phyloP scores from a whole-genome alignment of 177 flowering plant species.

The Tripterygium wilfordii region DNA sequence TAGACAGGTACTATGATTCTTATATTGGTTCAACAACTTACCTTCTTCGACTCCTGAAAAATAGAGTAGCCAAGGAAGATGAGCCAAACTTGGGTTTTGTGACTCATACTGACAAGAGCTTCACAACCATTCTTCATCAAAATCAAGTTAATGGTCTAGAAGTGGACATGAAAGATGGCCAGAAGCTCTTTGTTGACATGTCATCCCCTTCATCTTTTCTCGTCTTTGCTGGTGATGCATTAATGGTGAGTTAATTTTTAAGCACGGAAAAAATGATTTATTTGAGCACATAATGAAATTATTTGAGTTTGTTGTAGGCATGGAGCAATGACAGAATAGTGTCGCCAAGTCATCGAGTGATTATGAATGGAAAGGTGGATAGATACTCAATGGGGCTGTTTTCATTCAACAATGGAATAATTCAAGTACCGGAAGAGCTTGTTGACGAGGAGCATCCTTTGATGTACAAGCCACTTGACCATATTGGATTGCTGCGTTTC shows the following conservation, averaged over 20 bases:
- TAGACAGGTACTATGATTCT: conserved; percentile 25
- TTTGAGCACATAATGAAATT: neutral
- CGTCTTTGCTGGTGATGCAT: conserved; percentile 23
- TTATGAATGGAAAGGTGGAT: conserved; percentile 17
- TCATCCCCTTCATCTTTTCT: conserved; percentile 22
- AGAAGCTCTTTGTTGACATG: conserved; percentile 13
- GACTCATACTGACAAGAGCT: conserved; percentile 33
- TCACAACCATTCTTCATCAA: conserved; percentile 28
- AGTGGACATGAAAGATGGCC: conserved; percentile 22
- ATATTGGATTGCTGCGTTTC: conserved; percentile 8
- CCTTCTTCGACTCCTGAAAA: conserved; percentile 32
- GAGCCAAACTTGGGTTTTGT: conserved; percentile 20
- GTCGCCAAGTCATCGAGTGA: conserved; percentile 15
- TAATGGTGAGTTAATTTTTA: conserved; percentile 11
- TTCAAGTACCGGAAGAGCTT: conserved; percentile 1
- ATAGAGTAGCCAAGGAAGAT: conserved; percentile 10
- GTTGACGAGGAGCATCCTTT: conserved; percentile 1
- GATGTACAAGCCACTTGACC: neutral
- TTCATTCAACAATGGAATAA: conserved; percentile 1
- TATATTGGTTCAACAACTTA: conserved; percentile 26
- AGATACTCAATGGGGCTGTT: conserved; percentile 3
- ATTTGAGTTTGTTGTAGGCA: conserved; percentile 14
- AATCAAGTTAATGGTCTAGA: conserved; percentile 30
- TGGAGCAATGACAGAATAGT: conserved; percentile 31
- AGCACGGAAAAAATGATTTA: neutral